Evolutionary conservation across 148 eudicot species (phyloP), one percentile per base, ranked within the genome.

Genomic region (Heliamphora exappendiculata): DNA sequence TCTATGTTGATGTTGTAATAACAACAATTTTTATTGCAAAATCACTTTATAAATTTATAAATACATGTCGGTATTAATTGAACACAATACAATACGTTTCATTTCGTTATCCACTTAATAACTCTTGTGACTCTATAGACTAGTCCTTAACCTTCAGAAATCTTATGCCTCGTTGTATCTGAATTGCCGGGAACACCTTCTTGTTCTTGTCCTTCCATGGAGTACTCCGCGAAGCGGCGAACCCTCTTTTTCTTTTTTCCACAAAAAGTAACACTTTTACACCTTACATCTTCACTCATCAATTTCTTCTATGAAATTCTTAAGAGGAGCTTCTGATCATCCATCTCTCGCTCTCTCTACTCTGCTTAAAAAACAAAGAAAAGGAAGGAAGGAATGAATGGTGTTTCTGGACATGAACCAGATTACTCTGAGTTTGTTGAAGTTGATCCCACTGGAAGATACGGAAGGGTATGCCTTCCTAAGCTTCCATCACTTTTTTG

Each of bases 361-460:
- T 29, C 31, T 39, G 22, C 70, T 55, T 70, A 34, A 19, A 14
- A 34, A 78, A 17, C 76, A 55, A 59, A 26, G 29, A 34, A 57
- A 17, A 44, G 24, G n/a, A 59, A 47, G 5, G 33, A 20, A 74
- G 62, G 44, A 36, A 89, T 90, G 93, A 88, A 88, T 85, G 87
- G 82, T 82, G 80, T 75, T 2, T 76, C 59, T 72, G 80, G 62
- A 47, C 79, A 72, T 79, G 94, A 88, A 51, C 80, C 84, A 64
- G 90, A 83, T 59, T 67, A 44, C 54, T 85, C 91, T 68, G 94
- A 84, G n/a, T 92, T 87, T 80, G 90, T 88, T 73, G 97, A 92
- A 84, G 81, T 87, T 85, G 97, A 92, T 92, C 97, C 97, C 17
- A 88, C 94, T 79, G 94, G 94, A 28, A 86, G 97, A 88, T 92